Evolutionary conservation across 2,329 filamentous ascomycete species (phyloP).

Genomic region (Penicillium sp.): DNA sequence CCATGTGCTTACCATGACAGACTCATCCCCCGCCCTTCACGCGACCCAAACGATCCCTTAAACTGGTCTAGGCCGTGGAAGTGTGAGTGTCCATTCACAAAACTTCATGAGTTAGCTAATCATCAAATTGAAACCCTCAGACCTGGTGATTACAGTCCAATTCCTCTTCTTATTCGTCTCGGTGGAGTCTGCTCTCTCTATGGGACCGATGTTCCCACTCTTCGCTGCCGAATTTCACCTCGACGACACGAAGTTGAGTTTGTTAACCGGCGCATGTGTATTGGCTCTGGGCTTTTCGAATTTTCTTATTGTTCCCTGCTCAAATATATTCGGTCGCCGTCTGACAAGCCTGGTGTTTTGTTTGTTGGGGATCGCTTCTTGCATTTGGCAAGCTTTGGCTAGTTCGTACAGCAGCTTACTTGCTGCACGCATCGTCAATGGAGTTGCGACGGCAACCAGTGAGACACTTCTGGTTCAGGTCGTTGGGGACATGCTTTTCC

Average conservation of each 20-base stretch:
- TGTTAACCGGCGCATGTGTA: conserved; percentile 46
- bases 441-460: conserved; percentile 45
- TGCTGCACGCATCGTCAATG: conserved; percentile 45
- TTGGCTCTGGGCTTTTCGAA: conserved; percentile 48
- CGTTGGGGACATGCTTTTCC: conserved; percentile 47
- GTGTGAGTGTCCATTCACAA: neutral
- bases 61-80: neutral
- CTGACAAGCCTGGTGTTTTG: conserved; percentile 42
- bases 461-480: conserved; percentile 47
- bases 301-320: conserved; percentile 46
- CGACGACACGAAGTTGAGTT: conserved; percentile 40
- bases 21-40: neutral
- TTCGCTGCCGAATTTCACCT: conserved; percentile 43
- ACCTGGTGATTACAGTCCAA: conserved; percentile 11
- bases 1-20: neutral
- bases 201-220: conserved; percentile 47
- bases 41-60: neutral
- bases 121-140: neutral
- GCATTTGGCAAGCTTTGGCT: conserved; percentile 47
- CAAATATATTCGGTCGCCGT: conserved; percentile 45
- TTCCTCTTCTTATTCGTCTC: conserved; percentile 39
- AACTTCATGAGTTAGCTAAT: neutral
- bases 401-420: conserved; percentile 44
- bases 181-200: conserved; percentile 44
- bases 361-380: conserved; percentile 42